Evolutionary conservation across 805 yeast species (phyloP), one percentile per base, ranked within the genome.

Genomic region (Kazachstania taianensis): DNA sequence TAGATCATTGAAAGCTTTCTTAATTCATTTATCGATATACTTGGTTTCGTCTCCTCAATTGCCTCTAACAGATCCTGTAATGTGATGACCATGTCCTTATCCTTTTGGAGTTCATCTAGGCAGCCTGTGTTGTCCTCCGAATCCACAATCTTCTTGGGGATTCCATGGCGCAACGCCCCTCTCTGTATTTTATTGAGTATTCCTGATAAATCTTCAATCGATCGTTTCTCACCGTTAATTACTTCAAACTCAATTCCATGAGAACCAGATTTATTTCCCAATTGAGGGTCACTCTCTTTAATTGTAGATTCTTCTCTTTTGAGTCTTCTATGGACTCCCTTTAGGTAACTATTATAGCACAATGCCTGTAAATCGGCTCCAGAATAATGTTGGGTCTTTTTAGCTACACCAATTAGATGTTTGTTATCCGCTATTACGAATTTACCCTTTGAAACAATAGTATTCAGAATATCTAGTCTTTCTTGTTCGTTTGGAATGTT

Each of bases 331-430:
- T 82, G 92, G 5, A 81, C 86, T 10, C 94, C 94, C 46, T 78
- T 79, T 53, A 89, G 66, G 55, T 87, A 85, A 0, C 96, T 95
- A 58, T 85, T 92, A 57, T 86, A 89, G 28, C 86, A 78, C 33
- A 89, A 58, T 0, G 96, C 96, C 59, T 87, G 97, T 53, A 89
- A 63, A 60, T 89, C 98, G 0, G 98, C 98, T 12, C 96, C 96
- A 10, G 96, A 81, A 48, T 72, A 87, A 0, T 96, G 95, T 0
- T 69, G 74, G 0, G 94, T 76, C 3, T 53, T 44, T 8, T 49
- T 44, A 0, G 94, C 87, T 33, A 85, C 59, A 5, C 55, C 62
- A 1, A 59, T 57, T 30, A 85, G 55, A n/a, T 22, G 25, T n/a
- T 9, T 2, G 32, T 72, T 60, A 13, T 24, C 35, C 20, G 25